Evolutionary conservation across 768 basidiomycete species (phyloP), one percentile per base, ranked within the genome.

Genomic region (Rhodotorula graminis): DNA sequence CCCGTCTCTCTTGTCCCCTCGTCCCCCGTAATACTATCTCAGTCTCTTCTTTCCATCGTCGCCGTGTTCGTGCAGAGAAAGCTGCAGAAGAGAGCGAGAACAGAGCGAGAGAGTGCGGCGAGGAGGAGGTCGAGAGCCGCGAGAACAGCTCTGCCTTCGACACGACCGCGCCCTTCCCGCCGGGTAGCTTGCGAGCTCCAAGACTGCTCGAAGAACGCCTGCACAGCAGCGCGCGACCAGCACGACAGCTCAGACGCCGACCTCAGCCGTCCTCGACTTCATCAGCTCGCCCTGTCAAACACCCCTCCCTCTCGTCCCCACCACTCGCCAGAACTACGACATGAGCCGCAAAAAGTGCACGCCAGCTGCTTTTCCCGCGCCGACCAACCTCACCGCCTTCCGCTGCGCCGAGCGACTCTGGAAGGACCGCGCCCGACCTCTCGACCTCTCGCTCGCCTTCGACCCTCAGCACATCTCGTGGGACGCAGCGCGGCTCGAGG

Each of bases 321-420:
- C n/a, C 23, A 19, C 60, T 2, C 50, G n/a, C 46, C 11, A 25
- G 31, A 11, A 16, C 12, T 23, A 31, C n/a, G 25, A 29, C 9
- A 55, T 66, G 37, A 49, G 56, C 15, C 65, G 71, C 47, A 67
- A 64, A 33, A 61, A 57, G 60, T n/a, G 44, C 19, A 23, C 27
- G 0, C 19, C 40, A 1, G 27, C 40, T 31, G 42, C n/a, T 3
- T 2, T 14, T 25, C 65, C 71, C 1, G 52, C 67, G 0, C 67
- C 67, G 16, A 37, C 53, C 6, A 49, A 37, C 40, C 55, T 37
- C 40, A 62, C 61, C 33, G 58, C 70, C 14, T 75, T 75, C 56
- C 64, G 74, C 42, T 27, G 46, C 27, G 74, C 64, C n/a, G 74
- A 75, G 31, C 67, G 74, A 9, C 44, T 27, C 6, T 75, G 60